These are phyloP conservation scores for Pascua sp. DNA, from an alignment of 1,284 basidiomycete species.

Conservation along the genomic window DNA sequence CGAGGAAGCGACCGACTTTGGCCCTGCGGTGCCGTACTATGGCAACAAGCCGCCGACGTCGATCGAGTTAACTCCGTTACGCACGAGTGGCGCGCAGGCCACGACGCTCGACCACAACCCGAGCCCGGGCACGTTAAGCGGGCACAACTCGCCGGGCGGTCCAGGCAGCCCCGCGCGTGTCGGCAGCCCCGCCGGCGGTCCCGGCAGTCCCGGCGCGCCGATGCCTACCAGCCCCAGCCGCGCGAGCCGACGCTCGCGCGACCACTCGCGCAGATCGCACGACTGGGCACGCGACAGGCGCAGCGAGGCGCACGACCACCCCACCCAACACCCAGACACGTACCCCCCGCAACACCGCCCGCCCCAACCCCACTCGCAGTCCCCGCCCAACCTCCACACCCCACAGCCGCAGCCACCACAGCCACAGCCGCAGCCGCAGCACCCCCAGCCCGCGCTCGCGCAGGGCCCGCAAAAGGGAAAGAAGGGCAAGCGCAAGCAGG, in stretches of 20 bases:
- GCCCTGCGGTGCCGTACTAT: neutral
- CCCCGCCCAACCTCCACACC: neutral
- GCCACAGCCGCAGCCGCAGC: neutral
- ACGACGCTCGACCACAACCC: neutral
- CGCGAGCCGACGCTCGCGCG: neutral
- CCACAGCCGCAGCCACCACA: neutral
- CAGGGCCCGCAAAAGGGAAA: neutral
- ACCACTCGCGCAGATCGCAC: neutral
- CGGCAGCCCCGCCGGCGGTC: neutral
- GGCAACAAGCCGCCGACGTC: neutral
- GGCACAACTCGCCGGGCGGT: neutral
- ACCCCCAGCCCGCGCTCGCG: neutral
- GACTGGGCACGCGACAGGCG: neutral
- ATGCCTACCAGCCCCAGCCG: neutral
- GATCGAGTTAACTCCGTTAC: neutral
- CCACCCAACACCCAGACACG: neutral
- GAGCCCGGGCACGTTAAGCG: neutral
- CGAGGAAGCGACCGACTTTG: slow-evolving; percentile 7
- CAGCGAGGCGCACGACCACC: neutral
- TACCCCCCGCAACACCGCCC: neutral
- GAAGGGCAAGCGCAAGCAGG: slow-evolving; percentile 4
- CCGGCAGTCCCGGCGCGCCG: neutral
- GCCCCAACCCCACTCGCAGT: neutral
- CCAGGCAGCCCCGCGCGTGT: neutral
- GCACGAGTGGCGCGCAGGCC: neutral